Base-by-base conservation (phyloP, 805 yeast genomes). In the Saccharomycopsis guyanensis region DNA sequence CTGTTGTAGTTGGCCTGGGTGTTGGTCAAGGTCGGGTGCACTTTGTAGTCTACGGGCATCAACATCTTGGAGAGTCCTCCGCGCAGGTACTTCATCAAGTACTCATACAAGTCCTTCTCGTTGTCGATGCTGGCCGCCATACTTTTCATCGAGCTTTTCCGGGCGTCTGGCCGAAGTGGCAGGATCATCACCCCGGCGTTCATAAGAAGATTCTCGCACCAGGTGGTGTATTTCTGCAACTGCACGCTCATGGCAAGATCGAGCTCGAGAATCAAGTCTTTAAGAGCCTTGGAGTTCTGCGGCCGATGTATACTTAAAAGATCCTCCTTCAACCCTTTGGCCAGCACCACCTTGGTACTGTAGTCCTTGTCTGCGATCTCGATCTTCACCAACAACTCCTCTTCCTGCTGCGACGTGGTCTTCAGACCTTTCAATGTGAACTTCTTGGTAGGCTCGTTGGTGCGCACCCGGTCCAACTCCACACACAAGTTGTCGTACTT, bases 231-330 rank as follows among this genome's bases (percentile, higher is more conserved):
- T 59, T 88, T 87, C 56, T 86, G 91, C 46, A 93, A 68, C 63
- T 91, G 96, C 43, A 89, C 77, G 51, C 86, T 78, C 71, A 91
- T 68, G 7, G 97, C 97, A 41, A 86, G 78, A 63, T 93, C 97
- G 59, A 86, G 73, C 63, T 91, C 97, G 52, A 89, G 68, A 47
- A 88, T 80, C 52, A 87, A 68, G 59, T 85, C 82, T 59, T 81
- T 84, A 51, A 93, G 70, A 53, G 78, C 80, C 50, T 76, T 74
- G 4, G 86, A 78, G 34, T 76, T 75, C 47, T 75, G 78, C 5
- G 97, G 98, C 55, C 98, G 75, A 58, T 82, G 83, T 19, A 75
- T 71, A 56, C 74, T 71, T 47, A 86, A 65, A 45, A 88, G 76
- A 47, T 82, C 89, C 54, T 78, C 81, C 61, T 93, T 82, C 55